These are phyloP conservation scores for Malus hybrid DNA, from an alignment of 331 rosid species.

Conservation along the genomic window DNA sequence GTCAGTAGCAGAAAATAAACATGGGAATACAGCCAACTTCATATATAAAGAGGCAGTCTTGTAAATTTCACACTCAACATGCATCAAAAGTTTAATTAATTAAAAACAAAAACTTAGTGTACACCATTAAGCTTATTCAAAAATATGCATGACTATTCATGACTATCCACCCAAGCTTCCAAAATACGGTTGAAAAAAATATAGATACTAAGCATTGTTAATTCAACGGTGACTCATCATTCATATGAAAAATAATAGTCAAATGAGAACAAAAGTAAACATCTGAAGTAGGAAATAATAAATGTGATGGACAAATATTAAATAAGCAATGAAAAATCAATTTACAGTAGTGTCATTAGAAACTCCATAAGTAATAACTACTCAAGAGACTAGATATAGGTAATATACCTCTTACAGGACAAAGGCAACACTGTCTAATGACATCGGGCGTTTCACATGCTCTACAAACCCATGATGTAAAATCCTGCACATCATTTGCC, in stretches of 20 bases:
- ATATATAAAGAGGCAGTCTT: not conserved
- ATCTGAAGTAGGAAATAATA: not conserved
- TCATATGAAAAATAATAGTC: not conserved
- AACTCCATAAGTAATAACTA: not conserved
- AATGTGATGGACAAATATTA: not conserved
- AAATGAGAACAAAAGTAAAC: not conserved
- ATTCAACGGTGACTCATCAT: not conserved
- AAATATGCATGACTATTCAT: not conserved
- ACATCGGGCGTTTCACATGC: conserved; percentile 88
- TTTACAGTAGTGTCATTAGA: not conserved
- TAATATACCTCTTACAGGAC: conserved; percentile 83
- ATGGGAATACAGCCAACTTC: not conserved
- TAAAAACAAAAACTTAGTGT: not conserved
- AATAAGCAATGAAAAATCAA: not conserved
- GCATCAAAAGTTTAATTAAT: not conserved
- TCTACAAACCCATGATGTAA: conserved; percentile 98
- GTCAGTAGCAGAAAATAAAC: conserved; percentile 15
- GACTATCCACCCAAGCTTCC: not conserved
- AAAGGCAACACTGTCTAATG: conserved; percentile 90
- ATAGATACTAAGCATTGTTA: not conserved
- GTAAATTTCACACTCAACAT: not conserved
- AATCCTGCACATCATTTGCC: conserved; percentile 69
- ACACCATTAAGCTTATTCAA: not conserved
- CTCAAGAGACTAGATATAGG: conserved; percentile 23
- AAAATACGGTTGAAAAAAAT: not conserved